Conservation (phyloP, 176 grass and related monocot species). For the Chloris gayana region DNA sequence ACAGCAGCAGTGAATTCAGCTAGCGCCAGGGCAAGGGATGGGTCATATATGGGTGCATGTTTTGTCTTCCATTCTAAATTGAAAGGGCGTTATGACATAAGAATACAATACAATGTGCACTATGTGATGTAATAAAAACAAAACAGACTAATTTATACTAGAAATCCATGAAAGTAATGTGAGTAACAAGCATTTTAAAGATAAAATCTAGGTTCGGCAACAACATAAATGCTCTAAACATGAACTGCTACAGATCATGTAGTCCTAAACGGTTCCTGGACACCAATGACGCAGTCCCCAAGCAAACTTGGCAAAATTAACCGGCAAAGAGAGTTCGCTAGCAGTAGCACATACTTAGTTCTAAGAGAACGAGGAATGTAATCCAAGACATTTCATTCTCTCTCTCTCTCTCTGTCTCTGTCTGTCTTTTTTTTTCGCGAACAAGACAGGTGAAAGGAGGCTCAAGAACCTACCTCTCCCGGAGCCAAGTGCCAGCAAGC, state of each 20-base stretch:
- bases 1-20: slow-evolving; percentile 94
- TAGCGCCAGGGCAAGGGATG: slow-evolving; percentile 62
- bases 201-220: not conserved
- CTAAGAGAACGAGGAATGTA: not conserved
- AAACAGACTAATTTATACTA: not conserved
- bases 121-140: not conserved
- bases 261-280: not conserved
- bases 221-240: not conserved
- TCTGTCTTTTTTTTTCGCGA: too few relatives aligned
- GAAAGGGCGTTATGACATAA: slow-evolving; percentile 15
- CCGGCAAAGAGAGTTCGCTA: not conserved
- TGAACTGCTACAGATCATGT: not conserved
- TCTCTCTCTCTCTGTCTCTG: too few relatives aligned
- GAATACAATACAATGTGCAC: not conserved
- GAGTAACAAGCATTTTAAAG: not conserved
- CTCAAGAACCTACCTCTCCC: slow-evolving; percentile 55
- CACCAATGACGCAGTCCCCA: slow-evolving; percentile 7
- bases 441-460: not conserved
- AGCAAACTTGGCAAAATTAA: not conserved
- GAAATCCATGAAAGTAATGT: not conserved
- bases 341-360: not conserved
- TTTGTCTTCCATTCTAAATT: slow-evolving; percentile 60
- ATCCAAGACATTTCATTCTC: not conserved
- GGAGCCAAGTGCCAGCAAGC: slow-evolving; percentile 45
- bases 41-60: slow-evolving; percentile 52